These are phyloP conservation scores for Barbarea vulgaris DNA, from an alignment of 345 rosid species.

Conservation along the genomic window DNA sequence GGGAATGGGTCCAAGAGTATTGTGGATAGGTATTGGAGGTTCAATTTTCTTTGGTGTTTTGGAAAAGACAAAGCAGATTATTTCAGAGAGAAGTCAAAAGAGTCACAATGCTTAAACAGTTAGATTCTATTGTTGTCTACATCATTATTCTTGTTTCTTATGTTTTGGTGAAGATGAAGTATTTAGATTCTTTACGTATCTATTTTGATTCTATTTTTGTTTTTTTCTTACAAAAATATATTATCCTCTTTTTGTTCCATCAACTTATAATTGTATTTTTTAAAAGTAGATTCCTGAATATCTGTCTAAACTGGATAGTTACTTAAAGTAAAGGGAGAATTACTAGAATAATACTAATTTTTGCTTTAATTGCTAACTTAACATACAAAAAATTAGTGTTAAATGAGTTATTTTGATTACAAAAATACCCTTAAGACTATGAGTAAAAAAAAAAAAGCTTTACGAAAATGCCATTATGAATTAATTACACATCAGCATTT, in stretches of 20 bases:
- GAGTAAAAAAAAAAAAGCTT: too few species aligned
- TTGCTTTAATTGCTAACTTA: too few species aligned
- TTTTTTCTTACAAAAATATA: not conserved
- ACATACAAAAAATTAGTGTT: too few species aligned
- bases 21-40: constrained; percentile 81
- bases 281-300: not conserved
- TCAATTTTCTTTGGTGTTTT: constrained; percentile 72
- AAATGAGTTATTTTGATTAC: too few species aligned
- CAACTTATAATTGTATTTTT: not conserved
- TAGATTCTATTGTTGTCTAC: constrained; percentile 19
- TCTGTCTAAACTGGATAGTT: not conserved
- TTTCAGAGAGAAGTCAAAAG: constrained; percentile 46
- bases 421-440: too few species aligned
- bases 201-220: not conserved
- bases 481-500: too few species aligned
- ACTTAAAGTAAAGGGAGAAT: too few species aligned
- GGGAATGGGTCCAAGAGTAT: constrained; percentile 79
- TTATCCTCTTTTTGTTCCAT: not conserved
- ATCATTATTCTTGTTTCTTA: constrained; percentile 12
- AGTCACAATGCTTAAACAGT: constrained; percentile 5
- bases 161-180: constrained; percentile 13
- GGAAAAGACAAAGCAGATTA: constrained; percentile 63
- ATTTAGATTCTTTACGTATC: constrained; percentile 22
- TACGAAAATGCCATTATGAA: too few species aligned
- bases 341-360: too few species aligned